Evolutionary conservation across 2,329 filamentous ascomycete species (phyloP).

Genomic region (Sporothrix dimorphospora): DNA sequence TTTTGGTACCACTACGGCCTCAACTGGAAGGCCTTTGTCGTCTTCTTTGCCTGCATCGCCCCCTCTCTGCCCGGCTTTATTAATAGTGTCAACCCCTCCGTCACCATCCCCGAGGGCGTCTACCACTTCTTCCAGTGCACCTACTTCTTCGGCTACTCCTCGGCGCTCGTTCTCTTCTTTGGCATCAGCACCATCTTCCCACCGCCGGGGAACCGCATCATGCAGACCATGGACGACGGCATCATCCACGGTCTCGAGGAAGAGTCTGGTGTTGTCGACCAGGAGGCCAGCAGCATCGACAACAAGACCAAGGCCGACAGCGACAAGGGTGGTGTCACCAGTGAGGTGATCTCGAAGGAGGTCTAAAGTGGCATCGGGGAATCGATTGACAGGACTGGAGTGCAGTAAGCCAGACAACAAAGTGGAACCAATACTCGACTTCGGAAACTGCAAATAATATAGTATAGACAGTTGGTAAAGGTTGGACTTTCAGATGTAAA

Average conservation of each 20-base stretch:
- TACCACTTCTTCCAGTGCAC: conserved; percentile 21
- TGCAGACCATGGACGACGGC: conserved; percentile 21
- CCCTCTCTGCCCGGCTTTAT: conserved; percentile 17
- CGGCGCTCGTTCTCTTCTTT: not conserved
- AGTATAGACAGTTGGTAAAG: too few relatives aligned
- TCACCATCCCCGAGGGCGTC: conserved; percentile 16
- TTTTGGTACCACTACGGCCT: conserved; percentile 30
- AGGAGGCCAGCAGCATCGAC: conserved; percentile 10
- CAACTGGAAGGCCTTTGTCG: conserved; percentile 25
- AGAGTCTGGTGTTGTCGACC: not conserved
- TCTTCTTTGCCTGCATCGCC: conserved; percentile 12
- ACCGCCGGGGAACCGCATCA: conserved; percentile 22
- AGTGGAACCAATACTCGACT: too few relatives aligned
- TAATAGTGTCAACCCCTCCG: not conserved
- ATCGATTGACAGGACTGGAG: too few relatives aligned
- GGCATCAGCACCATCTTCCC: conserved; percentile 18
- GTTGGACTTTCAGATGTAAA: too few relatives aligned
- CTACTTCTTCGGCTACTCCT: conserved; percentile 19
- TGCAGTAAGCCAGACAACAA: too few relatives aligned
- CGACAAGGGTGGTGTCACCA: not conserved
- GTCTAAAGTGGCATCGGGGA: not conserved
- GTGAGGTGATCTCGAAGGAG: not conserved
- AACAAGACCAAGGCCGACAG: not conserved
- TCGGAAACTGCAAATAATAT: too few relatives aligned
- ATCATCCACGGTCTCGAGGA: conserved; percentile 5